Evolutionary conservation across 2,329 filamentous ascomycete species (phyloP).

Genomic region (Coniochaeta sp.): DNA sequence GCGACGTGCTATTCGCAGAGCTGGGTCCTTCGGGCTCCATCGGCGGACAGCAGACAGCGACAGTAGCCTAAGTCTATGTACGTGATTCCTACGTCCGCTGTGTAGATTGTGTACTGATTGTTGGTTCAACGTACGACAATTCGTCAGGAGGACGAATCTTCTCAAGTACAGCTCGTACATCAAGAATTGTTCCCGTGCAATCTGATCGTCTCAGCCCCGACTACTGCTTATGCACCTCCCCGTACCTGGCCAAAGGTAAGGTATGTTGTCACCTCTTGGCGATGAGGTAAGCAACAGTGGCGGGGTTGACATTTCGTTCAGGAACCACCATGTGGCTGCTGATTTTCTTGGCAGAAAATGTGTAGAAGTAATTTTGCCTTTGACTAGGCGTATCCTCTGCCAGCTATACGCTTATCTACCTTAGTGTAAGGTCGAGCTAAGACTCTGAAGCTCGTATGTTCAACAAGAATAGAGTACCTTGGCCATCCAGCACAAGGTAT

Average conservation of each 20-base stretch:
- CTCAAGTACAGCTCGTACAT: too few species aligned
- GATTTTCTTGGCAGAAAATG: too few species aligned
- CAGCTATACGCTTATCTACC: too few species aligned
- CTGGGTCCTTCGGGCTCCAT: not conserved
- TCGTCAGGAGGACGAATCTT: not conserved
- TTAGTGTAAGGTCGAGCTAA: constrained; percentile 4
- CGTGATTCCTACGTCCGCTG: not conserved
- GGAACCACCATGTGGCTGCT: not conserved
- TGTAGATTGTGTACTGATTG: not conserved
- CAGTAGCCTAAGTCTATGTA: not conserved
- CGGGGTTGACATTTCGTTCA: not conserved
- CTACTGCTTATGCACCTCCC: not conserved
- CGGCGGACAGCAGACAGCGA: not conserved
- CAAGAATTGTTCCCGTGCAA: too few species aligned
- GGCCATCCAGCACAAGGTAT: too few species aligned
- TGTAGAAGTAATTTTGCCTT: too few species aligned
- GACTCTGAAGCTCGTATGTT: too few species aligned
- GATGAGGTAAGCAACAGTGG: not conserved
- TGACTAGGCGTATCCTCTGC: too few species aligned
- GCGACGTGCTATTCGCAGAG: not conserved
- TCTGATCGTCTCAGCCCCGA: not conserved
- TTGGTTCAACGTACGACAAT: not conserved
- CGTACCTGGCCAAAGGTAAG: too few species aligned
- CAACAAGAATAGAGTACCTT: too few species aligned
- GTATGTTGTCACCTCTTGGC: not conserved